These are phyloP conservation scores for Camellia sinensis DNA, from an alignment of 148 eudicot genomes.

Conservation along the genomic window DNA sequence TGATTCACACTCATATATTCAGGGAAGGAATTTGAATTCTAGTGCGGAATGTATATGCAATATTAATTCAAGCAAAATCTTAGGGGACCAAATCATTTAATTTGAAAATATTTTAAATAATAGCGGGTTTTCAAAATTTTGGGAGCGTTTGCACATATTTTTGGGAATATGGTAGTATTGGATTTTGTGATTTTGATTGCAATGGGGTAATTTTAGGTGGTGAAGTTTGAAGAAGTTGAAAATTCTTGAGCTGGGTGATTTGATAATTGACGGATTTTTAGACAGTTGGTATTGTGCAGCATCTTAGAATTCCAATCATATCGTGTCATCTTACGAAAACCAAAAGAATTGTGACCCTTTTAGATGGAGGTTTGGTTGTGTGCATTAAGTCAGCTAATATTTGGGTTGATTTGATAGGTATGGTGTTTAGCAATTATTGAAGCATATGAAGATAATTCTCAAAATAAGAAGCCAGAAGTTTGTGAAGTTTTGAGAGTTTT, in stretches of 20 bases:
- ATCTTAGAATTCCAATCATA: no score
- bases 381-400: background rate
- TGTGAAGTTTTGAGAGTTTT: background rate
- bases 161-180: background rate
- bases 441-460: background rate
- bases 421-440: background rate
- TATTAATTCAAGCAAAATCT: no score
- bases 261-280: background rate
- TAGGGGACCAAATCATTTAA: no score
- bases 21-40: no score
- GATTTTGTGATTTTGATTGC: constrained; percentile 3
- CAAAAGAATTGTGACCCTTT: background rate
- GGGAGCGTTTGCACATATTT: background rate
- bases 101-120: no score
- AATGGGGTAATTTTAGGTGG: background rate
- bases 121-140: no score
- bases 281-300: background rate
- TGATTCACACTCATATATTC: background rate
- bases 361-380: background rate
- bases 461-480: background rate
- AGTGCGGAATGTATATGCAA: no score
- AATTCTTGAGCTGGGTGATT: background rate
- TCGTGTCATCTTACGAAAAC: background rate
- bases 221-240: background rate
- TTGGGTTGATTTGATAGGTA: background rate